A percentile compares a stretch with the other conserved stretches of the same genome.
Evolutionary conservation across 2,329 filamentous ascomycete genomes (phyloP).

Genomic region (Cladosporium sphaerospermum): DNA sequence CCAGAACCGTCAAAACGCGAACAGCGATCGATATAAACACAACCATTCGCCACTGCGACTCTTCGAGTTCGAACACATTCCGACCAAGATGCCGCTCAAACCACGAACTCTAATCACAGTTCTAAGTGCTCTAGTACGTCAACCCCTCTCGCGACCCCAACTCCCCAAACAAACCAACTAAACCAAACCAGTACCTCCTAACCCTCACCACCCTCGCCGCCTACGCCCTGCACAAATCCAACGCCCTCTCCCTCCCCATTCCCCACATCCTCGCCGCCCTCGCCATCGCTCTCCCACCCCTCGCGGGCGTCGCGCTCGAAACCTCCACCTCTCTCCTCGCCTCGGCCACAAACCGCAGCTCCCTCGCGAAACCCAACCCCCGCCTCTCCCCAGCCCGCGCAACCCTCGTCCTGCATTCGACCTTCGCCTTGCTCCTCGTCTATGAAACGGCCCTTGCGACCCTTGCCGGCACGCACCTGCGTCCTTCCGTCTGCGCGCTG

Average conservation of each 20-base stretch:
- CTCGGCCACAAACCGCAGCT: conserved; percentile 22
- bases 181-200: conserved; percentile 34
- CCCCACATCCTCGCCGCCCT: conserved; percentile 36
- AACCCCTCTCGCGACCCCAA: neutral
- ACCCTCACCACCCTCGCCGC: conserved; percentile 35
- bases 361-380: conserved; percentile 21
- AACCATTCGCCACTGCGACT: neutral
- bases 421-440: conserved; percentile 35
- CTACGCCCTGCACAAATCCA: conserved; percentile 28
- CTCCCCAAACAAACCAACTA: neutral
- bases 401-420: conserved; percentile 24
- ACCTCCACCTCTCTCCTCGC: conserved; percentile 29
- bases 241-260: conserved; percentile 37
- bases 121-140: conserved; percentile 14
- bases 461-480: conserved; percentile 38
- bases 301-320: conserved; percentile 39
- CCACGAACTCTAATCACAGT: conserved; percentile 6
- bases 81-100: neutral
- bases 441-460: conserved; percentile 39
- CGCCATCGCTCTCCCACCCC: conserved; percentile 36
- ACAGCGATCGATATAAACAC: neutral
- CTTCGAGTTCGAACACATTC: neutral
- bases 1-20: neutral
- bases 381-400: conserved; percentile 26
- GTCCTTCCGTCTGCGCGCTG: conserved; percentile 47